These are phyloP conservation scores for Aspergillus wentii DNA, from an alignment of 495 filamentous ascomycete species.

Conservation along the genomic window DNA sequence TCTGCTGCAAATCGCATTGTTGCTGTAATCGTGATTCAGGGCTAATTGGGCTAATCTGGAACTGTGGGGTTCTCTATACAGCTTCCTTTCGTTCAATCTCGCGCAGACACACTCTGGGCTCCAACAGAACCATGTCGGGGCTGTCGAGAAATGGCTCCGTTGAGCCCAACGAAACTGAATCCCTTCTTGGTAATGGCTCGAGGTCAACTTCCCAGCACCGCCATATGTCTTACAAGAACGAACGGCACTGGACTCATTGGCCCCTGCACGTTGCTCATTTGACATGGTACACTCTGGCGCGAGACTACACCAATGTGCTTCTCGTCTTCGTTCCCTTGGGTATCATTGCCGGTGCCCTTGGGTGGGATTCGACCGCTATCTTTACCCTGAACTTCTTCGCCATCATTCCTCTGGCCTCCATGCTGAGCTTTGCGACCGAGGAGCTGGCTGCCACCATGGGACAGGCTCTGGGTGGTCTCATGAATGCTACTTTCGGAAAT, in stretches of 20 bases:
- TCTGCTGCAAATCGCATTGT: no score
- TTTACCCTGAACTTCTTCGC: conserved; percentile 93
- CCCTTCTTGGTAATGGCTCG: conserved; percentile 21
- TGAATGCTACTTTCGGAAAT: conserved; percentile 97
- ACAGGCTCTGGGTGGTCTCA: conserved; percentile 82
- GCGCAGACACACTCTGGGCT: conserved; percentile 29
- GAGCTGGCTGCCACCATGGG: conserved; percentile 81
- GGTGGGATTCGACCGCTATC: conserved; percentile 69
- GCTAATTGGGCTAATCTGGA: no score
- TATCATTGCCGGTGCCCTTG: conserved; percentile 68
- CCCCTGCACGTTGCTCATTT: conserved; percentile 46
- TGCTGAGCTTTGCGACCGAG: conserved; percentile 94
- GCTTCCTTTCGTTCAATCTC: conserved; percentile 28
- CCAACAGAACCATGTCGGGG: conserved; percentile 25
- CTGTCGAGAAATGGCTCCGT: conserved; percentile 22
- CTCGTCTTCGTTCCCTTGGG: conserved; percentile 88
- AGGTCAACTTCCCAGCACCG: no score
- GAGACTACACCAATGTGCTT: conserved; percentile 80
- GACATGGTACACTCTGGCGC: conserved; percentile 50
- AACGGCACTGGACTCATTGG: conserved; percentile 47
- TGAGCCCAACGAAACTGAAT: conserved; percentile 23
- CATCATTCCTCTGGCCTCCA: conserved; percentile 87
- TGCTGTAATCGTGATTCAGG: no score
- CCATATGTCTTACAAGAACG: conserved; percentile 34
- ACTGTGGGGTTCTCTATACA: no score